A percentile compares a stretch with the other conserved stretches of the same genome.
phyloP scores from a whole-genome alignment of 1,284 basidiomycete genomes.

The Baeospora myosura region DNA sequence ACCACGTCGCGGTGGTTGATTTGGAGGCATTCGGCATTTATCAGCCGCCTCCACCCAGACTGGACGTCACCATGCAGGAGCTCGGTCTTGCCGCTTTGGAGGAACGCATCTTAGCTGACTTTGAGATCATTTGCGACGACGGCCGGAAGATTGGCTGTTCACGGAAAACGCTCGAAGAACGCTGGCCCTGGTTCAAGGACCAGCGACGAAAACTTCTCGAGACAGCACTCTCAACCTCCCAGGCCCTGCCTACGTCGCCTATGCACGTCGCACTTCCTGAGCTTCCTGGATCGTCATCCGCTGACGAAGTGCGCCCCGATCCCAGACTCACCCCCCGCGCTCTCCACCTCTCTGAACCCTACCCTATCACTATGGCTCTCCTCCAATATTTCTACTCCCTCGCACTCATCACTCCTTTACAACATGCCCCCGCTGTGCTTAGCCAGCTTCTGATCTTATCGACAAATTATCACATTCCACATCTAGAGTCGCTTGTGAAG shows the following conservation, averaged over 20 bases:
- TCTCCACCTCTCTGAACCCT: constrained; percentile 81
- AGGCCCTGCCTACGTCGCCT: constrained; percentile 48
- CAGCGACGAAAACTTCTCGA: constrained; percentile 55
- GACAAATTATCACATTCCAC: constrained; percentile 73
- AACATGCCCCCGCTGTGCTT: constrained; percentile 84
- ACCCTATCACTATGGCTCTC: constrained; percentile 81
- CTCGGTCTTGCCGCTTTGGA: constrained; percentile 75
- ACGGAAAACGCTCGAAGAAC: constrained; percentile 71
- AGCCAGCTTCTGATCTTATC: constrained; percentile 82
- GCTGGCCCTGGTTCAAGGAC: constrained; percentile 92
- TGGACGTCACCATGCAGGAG: constrained; percentile 69
- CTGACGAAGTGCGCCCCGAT: constrained; percentile 42
- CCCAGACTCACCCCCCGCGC: constrained; percentile 73
- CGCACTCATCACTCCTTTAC: constrained; percentile 79
- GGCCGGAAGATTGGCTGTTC: constrained; percentile 79
- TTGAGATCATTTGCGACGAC: constrained; percentile 88
- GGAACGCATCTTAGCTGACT: constrained; percentile 73
- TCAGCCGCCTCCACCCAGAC: constrained; percentile 66
- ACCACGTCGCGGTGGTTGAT: constrained; percentile 85
- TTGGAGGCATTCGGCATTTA: constrained; percentile 93
- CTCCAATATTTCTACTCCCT: constrained; percentile 91
- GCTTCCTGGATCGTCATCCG: constrained; percentile 39
- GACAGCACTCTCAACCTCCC: constrained; percentile 45
- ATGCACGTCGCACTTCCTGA: constrained; percentile 55
- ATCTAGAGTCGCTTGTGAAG: constrained; percentile 73